Base-by-base conservation (phyloP, 2,329 filamentous ascomycete species). In the Truncatella angustata region DNA sequence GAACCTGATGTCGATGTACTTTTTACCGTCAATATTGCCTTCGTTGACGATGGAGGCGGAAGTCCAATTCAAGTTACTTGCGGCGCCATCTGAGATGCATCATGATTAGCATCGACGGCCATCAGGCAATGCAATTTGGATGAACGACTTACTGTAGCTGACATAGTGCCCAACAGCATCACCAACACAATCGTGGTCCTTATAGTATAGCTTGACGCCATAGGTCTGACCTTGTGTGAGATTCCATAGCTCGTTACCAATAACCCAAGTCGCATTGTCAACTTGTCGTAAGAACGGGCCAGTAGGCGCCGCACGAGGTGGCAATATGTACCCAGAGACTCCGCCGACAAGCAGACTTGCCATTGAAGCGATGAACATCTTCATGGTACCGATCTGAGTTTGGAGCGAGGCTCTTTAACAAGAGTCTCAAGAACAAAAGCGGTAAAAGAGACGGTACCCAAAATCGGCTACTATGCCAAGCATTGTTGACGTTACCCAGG, bases 1-100 rank as follows among this genome's bases (percentile, higher is more conserved):
- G 60, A 80, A 79, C 24, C 68, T 66, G 49, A 81, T 66, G 54
- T 80, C 76, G 54, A 79, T 71, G 62, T 71, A 78, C 43, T 75
- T 64, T 14, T 55, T 60, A 3, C 68, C 72, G 9, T 71, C 61
- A 49, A 63, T 50, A 2, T 48, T 54, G 36, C 62, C 63, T 28
- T 54, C 44, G 1, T 70, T 67, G 35, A 68, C 66, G 26, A 80
- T 71, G 0, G 63, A 63, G 2, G 75, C 77, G 2, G 71, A 73
- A 1, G 73, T 76, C 73, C 75, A 80, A 28, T 66, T 70, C 5
- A 80, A 63, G 54, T 79, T 69, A 30, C 69, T 73, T 20, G 67
- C 70, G 6, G 73, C 74, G 23, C 75, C 76, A 51, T 77, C 75
- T 78, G 26, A 18, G 21, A 20, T 35, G 28, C 5, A 20, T 49